Conservation (phyloP, 192 early-diverging fungal genomes). For the Backusella liffmaniae region DNA sequence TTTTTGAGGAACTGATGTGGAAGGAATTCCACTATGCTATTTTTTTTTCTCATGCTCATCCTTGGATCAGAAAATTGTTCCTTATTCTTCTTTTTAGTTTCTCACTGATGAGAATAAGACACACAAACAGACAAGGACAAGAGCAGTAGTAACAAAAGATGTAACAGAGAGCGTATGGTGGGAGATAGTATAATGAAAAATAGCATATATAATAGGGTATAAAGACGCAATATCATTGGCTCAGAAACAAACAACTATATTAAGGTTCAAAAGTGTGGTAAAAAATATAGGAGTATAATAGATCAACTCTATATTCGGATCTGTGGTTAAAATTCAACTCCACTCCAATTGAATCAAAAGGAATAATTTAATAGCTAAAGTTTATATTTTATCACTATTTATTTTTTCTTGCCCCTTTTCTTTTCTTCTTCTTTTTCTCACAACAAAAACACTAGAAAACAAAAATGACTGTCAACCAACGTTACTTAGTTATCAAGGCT, state of each 20-base stretch:
- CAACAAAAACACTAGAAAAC: background rate
- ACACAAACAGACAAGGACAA: background rate
- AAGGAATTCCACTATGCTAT: background rate
- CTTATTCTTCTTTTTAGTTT: background rate
- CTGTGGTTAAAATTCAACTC: background rate
- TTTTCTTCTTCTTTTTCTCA: background rate
- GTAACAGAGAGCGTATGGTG: background rate
- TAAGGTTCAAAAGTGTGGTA: background rate
- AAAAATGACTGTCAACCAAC: background rate
- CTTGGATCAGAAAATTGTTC: background rate
- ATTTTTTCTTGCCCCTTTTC: background rate
- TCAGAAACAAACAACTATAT: background rate
- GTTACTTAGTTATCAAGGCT: constrained; percentile 31
- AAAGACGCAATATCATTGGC: background rate
- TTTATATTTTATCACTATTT: background rate
- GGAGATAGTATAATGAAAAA: background rate
- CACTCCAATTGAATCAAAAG: background rate
- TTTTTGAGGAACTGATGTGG: background rate
- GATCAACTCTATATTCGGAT: constrained; percentile 5
- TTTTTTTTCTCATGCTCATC: background rate
- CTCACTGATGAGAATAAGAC: background rate
- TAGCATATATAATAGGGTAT: background rate
- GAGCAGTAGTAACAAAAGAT: background rate
- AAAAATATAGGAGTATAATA: constrained; percentile 8
- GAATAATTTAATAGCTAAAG: constrained; percentile 4